Evolutionary conservation across 139 green algal species (phyloP), one percentile per base, ranked within the genome.

Genomic region (Nannochloris sp.): DNA sequence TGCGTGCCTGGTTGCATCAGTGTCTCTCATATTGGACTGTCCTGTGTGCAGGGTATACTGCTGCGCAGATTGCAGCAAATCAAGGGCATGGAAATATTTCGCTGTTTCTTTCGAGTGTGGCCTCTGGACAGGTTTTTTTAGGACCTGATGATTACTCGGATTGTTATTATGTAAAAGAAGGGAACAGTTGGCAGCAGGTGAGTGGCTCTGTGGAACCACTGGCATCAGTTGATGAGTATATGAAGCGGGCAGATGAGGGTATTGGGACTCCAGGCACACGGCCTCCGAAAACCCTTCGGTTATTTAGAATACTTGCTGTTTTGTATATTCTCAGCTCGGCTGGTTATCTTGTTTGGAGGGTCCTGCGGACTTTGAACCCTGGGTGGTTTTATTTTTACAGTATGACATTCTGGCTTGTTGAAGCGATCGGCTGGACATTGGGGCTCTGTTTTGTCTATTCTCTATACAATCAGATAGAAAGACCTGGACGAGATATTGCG

Each of bases 301-400:
- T 49, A 5, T 72, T 66, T 29, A 50, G 66, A 6, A 29, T 37
- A 12, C 44, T 72, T 16, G 66, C 66, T 6, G 37, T 67, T 8
- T 40, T 67, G 2, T 51, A 40, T 2, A 17, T 58, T 55, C 36
- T 5, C 6, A 20, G 23, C 1, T n/a, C 44, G 4, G 30, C 13
- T 16, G n/a, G 2, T 6, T 67, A 71, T 33, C 33, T 70, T 25
- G 36, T 67, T 26, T 71, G 65, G 65, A 50, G 65, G 20, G 65
- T 53, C 13, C 53, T 71, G 16, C n/a, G 58, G 33, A 68, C 43
- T n/a, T 55, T 72, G 28, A 61, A 37, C 25, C 65, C 51, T 10
- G 65, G 65, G 20, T 26, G 5, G 10, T 26, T 5, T 40, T 71
- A 65, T 29, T 25, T 65, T 28, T 67, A 67, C 53, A 67, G 59